Percentiles rank a stretch among this genome's conserved stretches.
phyloP scores from a whole-genome alignment of 352 stramenopile species.

The Lagenidium giganteum region DNA sequence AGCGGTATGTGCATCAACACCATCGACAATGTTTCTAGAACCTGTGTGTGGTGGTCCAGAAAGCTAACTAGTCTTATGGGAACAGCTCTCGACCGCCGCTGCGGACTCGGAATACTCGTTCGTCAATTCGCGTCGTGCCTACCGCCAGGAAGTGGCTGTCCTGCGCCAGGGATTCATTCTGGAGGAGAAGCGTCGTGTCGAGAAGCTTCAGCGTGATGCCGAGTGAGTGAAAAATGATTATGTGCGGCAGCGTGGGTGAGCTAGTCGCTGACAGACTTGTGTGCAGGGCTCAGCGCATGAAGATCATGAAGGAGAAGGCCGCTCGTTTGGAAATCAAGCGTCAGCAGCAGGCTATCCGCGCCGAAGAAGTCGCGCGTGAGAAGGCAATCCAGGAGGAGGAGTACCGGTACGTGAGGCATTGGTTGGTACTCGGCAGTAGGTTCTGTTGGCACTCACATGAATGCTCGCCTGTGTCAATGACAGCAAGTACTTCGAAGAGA shows the following conservation, averaged over 20 bases:
- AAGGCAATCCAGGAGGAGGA: slow-evolving; percentile 61
- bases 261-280: slow-evolving; percentile 2
- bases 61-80: no score
- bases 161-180: slow-evolving; percentile 61
- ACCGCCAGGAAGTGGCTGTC: slow-evolving; percentile 41
- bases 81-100: slow-evolving; percentile 29
- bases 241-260: background rate
- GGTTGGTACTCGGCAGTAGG: no score
- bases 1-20: no score
- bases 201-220: slow-evolving; percentile 68
- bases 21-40: no score
- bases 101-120: slow-evolving; percentile 54
- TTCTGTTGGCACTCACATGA: no score
- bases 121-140: slow-evolving; percentile 50
- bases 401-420: slow-evolving; percentile 27
- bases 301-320: slow-evolving; percentile 75
- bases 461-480: background rate
- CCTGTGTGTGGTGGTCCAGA: no score
- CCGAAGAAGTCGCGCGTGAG: slow-evolving; percentile 60
- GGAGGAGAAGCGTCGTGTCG: slow-evolving; percentile 43
- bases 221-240: slow-evolving; percentile 51
- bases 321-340: slow-evolving; percentile 72
- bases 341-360: slow-evolving; percentile 65
- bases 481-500: slow-evolving; percentile 58
- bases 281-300: slow-evolving; percentile 45